phyloP scores from a whole-genome alignment of 768 basidiomycete genomes.

The Suillus sp. region DNA sequence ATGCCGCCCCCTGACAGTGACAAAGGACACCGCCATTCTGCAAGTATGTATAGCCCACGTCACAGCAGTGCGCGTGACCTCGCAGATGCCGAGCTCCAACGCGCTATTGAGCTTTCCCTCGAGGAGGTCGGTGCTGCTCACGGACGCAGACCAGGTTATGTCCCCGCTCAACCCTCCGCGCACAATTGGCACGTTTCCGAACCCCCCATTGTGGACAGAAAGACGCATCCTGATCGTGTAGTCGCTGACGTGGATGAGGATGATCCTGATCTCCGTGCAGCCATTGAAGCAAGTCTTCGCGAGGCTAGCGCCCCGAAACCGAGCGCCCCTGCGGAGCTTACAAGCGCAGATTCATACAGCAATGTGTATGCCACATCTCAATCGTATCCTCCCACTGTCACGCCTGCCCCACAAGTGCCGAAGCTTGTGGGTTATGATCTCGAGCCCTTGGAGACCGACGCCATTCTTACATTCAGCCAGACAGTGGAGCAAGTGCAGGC shows the following conservation, averaged over 20 bases:
- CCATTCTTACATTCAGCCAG: slow-evolving; percentile 88
- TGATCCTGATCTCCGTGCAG: slow-evolving; percentile 88
- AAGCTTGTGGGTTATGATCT: slow-evolving; percentile 80
- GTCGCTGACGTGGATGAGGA: slow-evolving; percentile 67
- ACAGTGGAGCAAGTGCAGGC: slow-evolving; percentile 83
- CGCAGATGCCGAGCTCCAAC: slow-evolving; percentile 86
- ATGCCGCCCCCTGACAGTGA: slow-evolving; percentile 29
- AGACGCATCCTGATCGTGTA: slow-evolving; percentile 40
- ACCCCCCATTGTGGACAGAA: slow-evolving; percentile 65
- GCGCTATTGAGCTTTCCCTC: slow-evolving; percentile 90
- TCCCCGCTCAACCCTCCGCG: slow-evolving; percentile 59
- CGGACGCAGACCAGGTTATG: slow-evolving; percentile 64
- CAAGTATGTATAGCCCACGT: slow-evolving; percentile 54
- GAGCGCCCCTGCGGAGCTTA: slow-evolving; percentile 69
- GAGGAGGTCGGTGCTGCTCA: slow-evolving; percentile 65
- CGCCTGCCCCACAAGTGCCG: slow-evolving; percentile 43
- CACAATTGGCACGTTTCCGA: slow-evolving; percentile 64
- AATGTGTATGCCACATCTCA: slow-evolving; percentile 41
- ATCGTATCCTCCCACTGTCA: slow-evolving; percentile 45
- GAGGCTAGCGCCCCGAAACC: slow-evolving; percentile 79
- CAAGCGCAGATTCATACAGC: slow-evolving; percentile 50
- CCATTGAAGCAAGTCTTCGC: slow-evolving; percentile 93
- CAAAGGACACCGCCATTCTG: slow-evolving; percentile 56
- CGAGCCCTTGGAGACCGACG: slow-evolving; percentile 77
- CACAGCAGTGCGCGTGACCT: slow-evolving; percentile 61